phyloP scores from a whole-genome alignment of 2,329 filamentous ascomycete species.

The Monosporascus sp. region DNA sequence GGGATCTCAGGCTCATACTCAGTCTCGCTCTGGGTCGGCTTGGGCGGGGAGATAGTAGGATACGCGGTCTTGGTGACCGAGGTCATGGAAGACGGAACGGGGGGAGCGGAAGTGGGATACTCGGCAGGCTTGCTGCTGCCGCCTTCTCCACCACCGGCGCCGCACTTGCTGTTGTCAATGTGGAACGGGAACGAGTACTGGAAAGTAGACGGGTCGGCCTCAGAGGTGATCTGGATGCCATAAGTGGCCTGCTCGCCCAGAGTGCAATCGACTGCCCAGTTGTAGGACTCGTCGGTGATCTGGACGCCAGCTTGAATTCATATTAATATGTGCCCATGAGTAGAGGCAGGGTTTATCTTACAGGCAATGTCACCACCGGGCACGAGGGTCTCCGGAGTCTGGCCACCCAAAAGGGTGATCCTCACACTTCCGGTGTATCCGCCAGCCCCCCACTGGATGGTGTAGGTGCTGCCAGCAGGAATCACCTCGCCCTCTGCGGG shows the following conservation, averaged over 20 bases:
- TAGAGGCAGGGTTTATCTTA: constrained; percentile 32
- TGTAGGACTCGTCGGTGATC: constrained; percentile 38
- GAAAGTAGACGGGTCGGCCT: constrained; percentile 42
- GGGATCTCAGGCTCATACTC: no score
- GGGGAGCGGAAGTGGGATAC: no score
- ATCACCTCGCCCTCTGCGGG: constrained; percentile 40
- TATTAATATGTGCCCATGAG: constrained; percentile 8
- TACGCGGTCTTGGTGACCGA: no score
- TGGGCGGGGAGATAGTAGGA: no score
- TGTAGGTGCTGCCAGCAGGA: constrained; percentile 41
- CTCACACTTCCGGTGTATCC: constrained; percentile 39
- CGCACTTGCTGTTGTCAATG: constrained; percentile 32
- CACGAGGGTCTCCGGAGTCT: constrained; percentile 35
- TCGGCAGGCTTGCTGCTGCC: background rate
- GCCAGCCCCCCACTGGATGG: constrained; percentile 44
- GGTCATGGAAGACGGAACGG: no score
- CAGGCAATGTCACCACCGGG: constrained; percentile 39
- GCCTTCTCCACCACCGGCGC: background rate
- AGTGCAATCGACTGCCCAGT: constrained; percentile 43
- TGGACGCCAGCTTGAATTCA: constrained; percentile 37
- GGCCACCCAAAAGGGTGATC: constrained; percentile 51
- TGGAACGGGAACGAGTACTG: constrained; percentile 60
- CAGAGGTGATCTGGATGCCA: constrained; percentile 50
- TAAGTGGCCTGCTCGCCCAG: constrained; percentile 45
- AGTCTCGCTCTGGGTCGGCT: no score